A percentile compares a stretch with the other conserved stretches of the same genome.
Conservation (phyloP, 176 grass and related monocot genomes). For the bread wheat (Triticum aestivum) region DNA sequence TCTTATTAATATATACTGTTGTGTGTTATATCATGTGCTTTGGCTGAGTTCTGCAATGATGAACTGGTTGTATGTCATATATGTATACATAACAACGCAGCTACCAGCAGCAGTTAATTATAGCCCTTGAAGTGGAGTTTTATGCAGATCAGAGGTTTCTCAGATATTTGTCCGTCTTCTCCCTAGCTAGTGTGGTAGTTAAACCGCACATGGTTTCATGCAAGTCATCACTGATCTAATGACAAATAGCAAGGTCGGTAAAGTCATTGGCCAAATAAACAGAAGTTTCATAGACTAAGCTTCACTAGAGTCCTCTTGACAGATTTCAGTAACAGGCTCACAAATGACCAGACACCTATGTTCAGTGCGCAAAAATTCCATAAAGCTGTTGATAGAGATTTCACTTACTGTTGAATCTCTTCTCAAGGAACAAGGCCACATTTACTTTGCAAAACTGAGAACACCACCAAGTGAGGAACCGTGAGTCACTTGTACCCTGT, state of each 20-base stretch:
- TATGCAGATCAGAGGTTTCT: background rate
- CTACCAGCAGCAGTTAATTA: background rate
- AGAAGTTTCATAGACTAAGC: background rate
- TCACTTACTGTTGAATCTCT: background rate
- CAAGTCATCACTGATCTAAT: background rate
- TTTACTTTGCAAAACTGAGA: background rate
- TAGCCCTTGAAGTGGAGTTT: background rate
- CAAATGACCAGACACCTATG: too few species aligned
- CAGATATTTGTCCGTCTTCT: too few species aligned
- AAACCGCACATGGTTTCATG: too few species aligned
- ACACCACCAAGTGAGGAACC: background rate
- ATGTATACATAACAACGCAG: background rate
- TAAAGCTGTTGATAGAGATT: background rate
- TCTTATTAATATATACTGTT: background rate
- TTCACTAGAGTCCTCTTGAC: too few species aligned
- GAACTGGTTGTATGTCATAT: too few species aligned
- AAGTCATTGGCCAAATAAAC: background rate
- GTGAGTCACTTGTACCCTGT: too few species aligned
- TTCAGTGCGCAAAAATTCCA: background rate
- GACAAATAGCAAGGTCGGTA: background rate
- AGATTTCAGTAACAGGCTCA: too few species aligned
- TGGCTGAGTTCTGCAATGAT: background rate
- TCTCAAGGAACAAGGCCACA: background rate
- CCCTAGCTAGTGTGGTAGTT: too few species aligned
- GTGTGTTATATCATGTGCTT: background rate